Evolutionary conservation across 2,329 filamentous ascomycete species (phyloP), one percentile per base, ranked within the genome.

Genomic region (Diatrype stigma): DNA sequence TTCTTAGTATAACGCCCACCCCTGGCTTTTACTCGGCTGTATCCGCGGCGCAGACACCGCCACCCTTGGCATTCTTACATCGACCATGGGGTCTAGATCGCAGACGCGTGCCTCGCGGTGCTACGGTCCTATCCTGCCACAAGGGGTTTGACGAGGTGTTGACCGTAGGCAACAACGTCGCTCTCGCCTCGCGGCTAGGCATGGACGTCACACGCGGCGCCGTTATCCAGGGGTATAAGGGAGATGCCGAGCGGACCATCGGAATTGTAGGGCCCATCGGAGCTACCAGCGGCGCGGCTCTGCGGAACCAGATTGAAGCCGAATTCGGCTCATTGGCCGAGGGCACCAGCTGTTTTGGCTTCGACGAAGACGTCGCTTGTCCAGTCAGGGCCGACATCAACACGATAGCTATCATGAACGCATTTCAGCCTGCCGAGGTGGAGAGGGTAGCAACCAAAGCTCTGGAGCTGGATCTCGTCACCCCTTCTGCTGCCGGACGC

Each of bases 91-190:
- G 21, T 16, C 50, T 59, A 16, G 55, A 56, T 22, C 55, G 55
- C 10, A 22, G 49, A 10, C 48, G 42, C 5, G 23, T 57, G 16
- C 55, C 56, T 5, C 50, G 50, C 16, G 47, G 47, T 21, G 47
- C 53, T 4, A 51, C 53, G 2, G 46, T 57, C 2, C 45, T 57
- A 35, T 42, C 56, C 5, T 51, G 47, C 28, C 56, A 59, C 42
- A 59, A 56, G 46, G 47, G 53, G 6, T 57, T 57, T 28, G 57
- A 58, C 42, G 57, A 57, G 50, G 50, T 50, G 23, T 46, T 58
- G 6, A 59, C 57, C 2, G 51, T 54, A 10, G 57, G 57, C 23
- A 52, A 55, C 34, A 59, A 56, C 45, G 22, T 30, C 3, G 51
- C 49, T 5, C 50, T 59, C 7, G 55, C 50, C 10, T 34, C 48